These are phyloP conservation scores for Plasmodium vinckei DNA, from an alignment of 169 alveolate genomes.

Conservation along the genomic window DNA sequence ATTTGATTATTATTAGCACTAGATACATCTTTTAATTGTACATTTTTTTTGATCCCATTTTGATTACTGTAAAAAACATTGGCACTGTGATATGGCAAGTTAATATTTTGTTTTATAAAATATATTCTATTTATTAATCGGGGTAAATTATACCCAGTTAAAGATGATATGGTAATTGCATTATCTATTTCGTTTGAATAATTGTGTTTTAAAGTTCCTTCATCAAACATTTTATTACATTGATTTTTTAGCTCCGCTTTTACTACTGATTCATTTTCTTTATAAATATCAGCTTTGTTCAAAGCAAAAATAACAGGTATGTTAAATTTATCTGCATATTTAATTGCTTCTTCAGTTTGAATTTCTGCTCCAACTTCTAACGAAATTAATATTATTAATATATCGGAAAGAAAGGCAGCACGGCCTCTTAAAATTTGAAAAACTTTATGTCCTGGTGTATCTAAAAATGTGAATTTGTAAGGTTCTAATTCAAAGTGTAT, in stretches of 20 bases:
- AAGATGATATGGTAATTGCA: slow-evolving; percentile 81
- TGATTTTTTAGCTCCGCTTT: slow-evolving; percentile 81
- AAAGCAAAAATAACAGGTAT: slow-evolving; percentile 85
- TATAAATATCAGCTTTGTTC: slow-evolving; percentile 82
- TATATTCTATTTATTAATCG: slow-evolving; percentile 51
- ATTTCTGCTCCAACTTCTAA: slow-evolving; percentile 82
- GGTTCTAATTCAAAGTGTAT: slow-evolving; percentile 71
- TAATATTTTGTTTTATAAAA: slow-evolving; percentile 38
- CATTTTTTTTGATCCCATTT: background rate
- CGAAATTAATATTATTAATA: slow-evolving; percentile 83
- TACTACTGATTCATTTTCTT: slow-evolving; percentile 79
- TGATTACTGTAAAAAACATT: slow-evolving; percentile 22
- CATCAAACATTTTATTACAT: slow-evolving; percentile 74
- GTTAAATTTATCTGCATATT: slow-evolving; percentile 85
- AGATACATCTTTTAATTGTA: background rate
- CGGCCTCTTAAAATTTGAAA: slow-evolving; percentile 86
- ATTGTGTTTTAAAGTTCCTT: slow-evolving; percentile 77
- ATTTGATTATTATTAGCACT: background rate
- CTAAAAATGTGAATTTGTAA: slow-evolving; percentile 80
- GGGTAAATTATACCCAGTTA: slow-evolving; percentile 75
- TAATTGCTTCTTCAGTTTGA: slow-evolving; percentile 85
- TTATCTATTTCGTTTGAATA: slow-evolving; percentile 68
- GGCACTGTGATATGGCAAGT: slow-evolving; percentile 72
- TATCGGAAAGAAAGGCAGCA: slow-evolving; percentile 85
- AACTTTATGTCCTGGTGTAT: slow-evolving; percentile 88